Conservation (phyloP, 371 early-diverging fungal species). For the Mortierella sp. region DNA sequence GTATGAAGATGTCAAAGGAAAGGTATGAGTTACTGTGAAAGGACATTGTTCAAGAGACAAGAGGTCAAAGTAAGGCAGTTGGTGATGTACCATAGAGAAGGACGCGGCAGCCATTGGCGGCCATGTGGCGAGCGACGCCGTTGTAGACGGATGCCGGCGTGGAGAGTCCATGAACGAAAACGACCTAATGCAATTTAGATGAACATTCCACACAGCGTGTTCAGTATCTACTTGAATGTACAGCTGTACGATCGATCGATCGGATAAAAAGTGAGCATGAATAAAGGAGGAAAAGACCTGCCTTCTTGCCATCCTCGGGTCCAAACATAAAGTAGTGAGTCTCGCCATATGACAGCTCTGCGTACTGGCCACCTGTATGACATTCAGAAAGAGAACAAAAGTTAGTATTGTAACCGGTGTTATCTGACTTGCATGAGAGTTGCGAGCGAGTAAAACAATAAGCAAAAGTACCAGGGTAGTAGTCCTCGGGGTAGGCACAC, state of each 20-base stretch:
- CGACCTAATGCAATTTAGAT: constrained; percentile 23
- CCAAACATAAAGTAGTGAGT: constrained; percentile 53
- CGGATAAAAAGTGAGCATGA: neutral
- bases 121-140: constrained; percentile 37
- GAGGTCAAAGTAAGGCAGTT: neutral
- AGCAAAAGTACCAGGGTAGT: constrained; percentile 38
- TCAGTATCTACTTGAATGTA: neutral
- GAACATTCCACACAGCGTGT: neutral
- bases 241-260: neutral
- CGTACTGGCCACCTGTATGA: constrained; percentile 39
- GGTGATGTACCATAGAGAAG: constrained; percentile 42
- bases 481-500: constrained; percentile 58
- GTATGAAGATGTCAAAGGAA: neutral
- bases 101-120: constrained; percentile 44
- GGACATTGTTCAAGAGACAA: neutral
- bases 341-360: constrained; percentile 38
- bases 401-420: neutral
- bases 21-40: neutral
- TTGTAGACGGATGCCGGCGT: constrained; percentile 48
- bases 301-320: constrained; percentile 52
- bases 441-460: neutral
- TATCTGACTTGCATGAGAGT: neutral
- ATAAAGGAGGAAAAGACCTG: neutral
- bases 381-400: neutral
- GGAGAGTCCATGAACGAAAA: constrained; percentile 55